Percentiles rank a stretch among this genome's conserved stretches.
Evolutionary conservation across 1,139 yeast genomes (phyloP).

Genomic region (Geotrichum phurueaensis): DNA sequence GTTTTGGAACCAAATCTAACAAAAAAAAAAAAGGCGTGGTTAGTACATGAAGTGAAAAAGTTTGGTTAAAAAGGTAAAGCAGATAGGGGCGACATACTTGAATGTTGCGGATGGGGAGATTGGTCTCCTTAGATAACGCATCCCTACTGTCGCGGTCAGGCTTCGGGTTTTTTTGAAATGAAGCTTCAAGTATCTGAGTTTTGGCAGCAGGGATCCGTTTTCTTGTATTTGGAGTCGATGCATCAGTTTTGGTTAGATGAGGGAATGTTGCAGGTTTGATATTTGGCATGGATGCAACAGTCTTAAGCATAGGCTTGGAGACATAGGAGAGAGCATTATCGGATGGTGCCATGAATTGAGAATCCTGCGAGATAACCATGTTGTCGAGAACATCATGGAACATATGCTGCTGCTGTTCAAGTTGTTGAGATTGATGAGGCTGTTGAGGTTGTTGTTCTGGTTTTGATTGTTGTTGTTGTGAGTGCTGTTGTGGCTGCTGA

Average conservation of each 20-base stretch:
- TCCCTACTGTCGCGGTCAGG: constrained; percentile 31
- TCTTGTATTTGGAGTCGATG: constrained; percentile 20
- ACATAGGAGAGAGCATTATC: neutral
- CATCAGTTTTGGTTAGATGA: neutral
- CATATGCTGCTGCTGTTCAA: neutral
- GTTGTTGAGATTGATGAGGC: too few relatives aligned
- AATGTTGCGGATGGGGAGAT: constrained; percentile 29
- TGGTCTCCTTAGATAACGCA: constrained; percentile 26
- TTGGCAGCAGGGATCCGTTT: constrained; percentile 30
- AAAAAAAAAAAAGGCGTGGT: neutral
- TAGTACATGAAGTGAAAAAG: neutral
- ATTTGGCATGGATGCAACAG: constrained; percentile 11
- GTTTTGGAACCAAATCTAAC: constrained; percentile 32
- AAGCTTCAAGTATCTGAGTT: constrained; percentile 26
- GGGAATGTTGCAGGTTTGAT: constrained; percentile 3
- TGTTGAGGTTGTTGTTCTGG: neutral
- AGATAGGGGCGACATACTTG: constrained; percentile 19
- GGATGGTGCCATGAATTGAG: neutral
- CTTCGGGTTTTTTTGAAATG: constrained; percentile 29
- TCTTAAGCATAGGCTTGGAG: constrained; percentile 5
- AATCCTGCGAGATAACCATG: neutral
- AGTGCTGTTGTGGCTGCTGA: neutral
- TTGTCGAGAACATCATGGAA: neutral
- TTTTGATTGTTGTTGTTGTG: neutral
- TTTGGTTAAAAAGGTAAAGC: neutral